phyloP scores from a whole-genome alignment of 345 rosid species.

The Adansonia digitata region DNA sequence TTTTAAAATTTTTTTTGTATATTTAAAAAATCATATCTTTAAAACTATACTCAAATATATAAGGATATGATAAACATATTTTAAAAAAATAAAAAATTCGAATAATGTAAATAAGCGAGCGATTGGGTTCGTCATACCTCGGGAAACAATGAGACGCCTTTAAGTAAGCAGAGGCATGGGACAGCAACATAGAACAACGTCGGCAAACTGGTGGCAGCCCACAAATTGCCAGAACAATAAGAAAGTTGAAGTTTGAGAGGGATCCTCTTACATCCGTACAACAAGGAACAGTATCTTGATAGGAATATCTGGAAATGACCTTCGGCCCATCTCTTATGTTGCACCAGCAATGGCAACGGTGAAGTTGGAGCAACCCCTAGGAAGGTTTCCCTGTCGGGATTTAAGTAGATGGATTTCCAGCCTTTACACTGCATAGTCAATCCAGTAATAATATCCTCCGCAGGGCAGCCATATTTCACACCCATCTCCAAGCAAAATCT shows the following conservation, averaged over 20 bases:
- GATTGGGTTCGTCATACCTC: slow-evolving; percentile 18
- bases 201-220: slow-evolving; percentile 25
- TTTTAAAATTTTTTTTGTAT: too few relatives aligned
- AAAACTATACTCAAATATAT: too few relatives aligned
- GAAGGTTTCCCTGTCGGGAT: slow-evolving; percentile 36
- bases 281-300: not conserved
- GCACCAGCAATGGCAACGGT: not conserved
- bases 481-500: not conserved
- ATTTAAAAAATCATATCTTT: too few relatives aligned
- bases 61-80: too few relatives aligned
- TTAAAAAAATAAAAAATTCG: too few relatives aligned
- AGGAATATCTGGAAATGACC: not conserved
- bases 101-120: too few relatives aligned
- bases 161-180: slow-evolving; percentile 40
- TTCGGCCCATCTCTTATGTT: not conserved
- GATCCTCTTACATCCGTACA: slow-evolving; percentile 5
- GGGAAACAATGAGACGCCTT: slow-evolving; percentile 43
- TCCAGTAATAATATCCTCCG: slow-evolving; percentile 41
- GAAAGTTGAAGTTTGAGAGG: slow-evolving; percentile 4
- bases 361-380: slow-evolving; percentile 37
- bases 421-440: slow-evolving; percentile 35
- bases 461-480: slow-evolving; percentile 25
- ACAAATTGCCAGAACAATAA: not conserved
- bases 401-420: slow-evolving; percentile 34
- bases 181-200: slow-evolving; percentile 29